Evolutionary conservation across 192 early-diverging fungal genomes (phyloP).

Genomic region (Gigaspora rosea): DNA sequence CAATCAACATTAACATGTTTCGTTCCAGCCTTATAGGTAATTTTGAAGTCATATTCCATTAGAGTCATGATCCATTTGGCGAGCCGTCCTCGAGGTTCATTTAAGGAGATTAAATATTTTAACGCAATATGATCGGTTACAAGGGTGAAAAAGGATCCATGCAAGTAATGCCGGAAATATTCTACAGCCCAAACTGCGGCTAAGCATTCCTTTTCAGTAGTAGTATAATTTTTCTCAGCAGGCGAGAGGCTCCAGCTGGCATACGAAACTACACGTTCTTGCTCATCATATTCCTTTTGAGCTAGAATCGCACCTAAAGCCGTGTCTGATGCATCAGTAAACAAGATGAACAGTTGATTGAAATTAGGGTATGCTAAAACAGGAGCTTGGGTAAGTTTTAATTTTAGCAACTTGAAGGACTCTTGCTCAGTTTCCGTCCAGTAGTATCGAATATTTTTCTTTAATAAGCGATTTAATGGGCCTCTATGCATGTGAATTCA

Average conservation of each 20-base stretch:
- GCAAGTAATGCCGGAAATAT: conserved; percentile 31
- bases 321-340: conserved; percentile 7
- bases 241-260: not conserved
- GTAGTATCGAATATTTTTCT: not conserved
- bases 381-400: no score
- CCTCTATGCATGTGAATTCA: not conserved
- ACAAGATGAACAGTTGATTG: not conserved
- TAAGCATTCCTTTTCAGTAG: conserved; percentile 8
- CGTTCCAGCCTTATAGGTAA: no score
- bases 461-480: not conserved
- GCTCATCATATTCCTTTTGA: not conserved
- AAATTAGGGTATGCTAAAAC: no score
- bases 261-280: conserved; percentile 3
- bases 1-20: no score
- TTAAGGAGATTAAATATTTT: not conserved
- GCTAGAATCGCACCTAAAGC: conserved; percentile 9
- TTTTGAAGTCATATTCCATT: no score
- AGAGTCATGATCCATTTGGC: no score
- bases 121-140: conserved; percentile 27
- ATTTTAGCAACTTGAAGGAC: not conserved
- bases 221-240: conserved; percentile 16
- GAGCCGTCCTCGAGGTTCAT: no score
- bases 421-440: not conserved
- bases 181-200: conserved; percentile 20
- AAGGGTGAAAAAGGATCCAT: conserved; percentile 1